Percentiles rank a stretch among this genome's conserved stretches.
Evolutionary conservation across 768 basidiomycete species (phyloP).

Genomic region (Auriculariales sp.): DNA sequence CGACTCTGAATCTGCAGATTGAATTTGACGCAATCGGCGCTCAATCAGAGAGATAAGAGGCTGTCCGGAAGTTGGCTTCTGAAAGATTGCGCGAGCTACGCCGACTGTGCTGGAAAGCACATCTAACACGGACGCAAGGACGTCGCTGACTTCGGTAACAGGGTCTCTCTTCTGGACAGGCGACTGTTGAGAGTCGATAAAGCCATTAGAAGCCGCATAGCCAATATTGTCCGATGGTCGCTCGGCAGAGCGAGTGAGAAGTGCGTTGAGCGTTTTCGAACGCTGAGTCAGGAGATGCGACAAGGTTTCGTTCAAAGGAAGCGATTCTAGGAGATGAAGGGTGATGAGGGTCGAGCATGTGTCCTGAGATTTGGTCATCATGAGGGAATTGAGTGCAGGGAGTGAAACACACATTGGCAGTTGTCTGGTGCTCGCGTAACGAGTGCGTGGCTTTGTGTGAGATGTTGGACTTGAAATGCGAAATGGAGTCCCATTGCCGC

Average conservation of each 20-base stretch:
- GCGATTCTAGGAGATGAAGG: slow-evolving; percentile 79
- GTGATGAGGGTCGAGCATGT: slow-evolving; percentile 67
- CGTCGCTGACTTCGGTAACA: slow-evolving; percentile 39
- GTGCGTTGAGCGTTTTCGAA: slow-evolving; percentile 35
- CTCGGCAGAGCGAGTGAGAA: slow-evolving; percentile 16
- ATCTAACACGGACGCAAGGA: slow-evolving; percentile 35
- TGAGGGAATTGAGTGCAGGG: not conserved
- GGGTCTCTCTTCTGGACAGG: slow-evolving; percentile 17
- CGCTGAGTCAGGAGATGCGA: slow-evolving; percentile 59
- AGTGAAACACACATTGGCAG: slow-evolving; percentile 32
- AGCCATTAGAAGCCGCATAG: no score
- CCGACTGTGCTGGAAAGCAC: slow-evolving; percentile 44
- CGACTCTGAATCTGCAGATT: slow-evolving; percentile 31
- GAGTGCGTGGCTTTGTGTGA: slow-evolving; percentile 74
- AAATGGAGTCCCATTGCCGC: slow-evolving; percentile 85
- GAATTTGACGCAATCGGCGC: slow-evolving; percentile 45
- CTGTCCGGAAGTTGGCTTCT: slow-evolving; percentile 14
- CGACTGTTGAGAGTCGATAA: slow-evolving; percentile 5
- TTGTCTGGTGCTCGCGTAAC: slow-evolving; percentile 44
- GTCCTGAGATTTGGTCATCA: slow-evolving; percentile 28
- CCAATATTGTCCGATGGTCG: not conserved
- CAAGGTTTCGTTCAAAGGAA: slow-evolving; percentile 61
- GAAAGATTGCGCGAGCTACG: slow-evolving; percentile 44
- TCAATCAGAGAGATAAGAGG: slow-evolving; percentile 33
- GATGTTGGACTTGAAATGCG: slow-evolving; percentile 79